Percentiles rank a stretch among this genome's conserved stretches.
These are phyloP conservation scores for Termitomyces sp. DNA, from an alignment of 768 basidiomycete species.

Conservation along the genomic window DNA sequence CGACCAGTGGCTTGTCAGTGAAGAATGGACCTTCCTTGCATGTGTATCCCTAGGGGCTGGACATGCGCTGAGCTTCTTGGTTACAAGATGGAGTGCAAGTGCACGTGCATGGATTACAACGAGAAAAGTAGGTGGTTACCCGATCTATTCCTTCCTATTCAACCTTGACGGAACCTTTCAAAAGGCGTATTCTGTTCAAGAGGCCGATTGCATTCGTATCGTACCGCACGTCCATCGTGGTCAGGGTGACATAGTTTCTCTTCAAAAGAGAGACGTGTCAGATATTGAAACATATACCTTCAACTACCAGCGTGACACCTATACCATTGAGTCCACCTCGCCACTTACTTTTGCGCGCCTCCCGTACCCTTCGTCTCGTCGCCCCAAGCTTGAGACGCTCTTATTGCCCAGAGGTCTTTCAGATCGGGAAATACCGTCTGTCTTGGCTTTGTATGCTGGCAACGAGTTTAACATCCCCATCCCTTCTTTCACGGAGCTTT, in stretches of 20 bases:
- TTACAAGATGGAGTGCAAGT: conserved; percentile 83
- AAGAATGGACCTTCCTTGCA: conserved; percentile 97
- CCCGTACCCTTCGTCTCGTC: conserved; percentile 79
- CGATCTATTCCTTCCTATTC: background rate
- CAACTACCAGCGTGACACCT: conserved; percentile 93
- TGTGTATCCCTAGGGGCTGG: conserved; percentile 79
- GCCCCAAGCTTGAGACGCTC: conserved; percentile 67
- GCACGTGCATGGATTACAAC: conserved; percentile 82
- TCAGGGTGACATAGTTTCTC: conserved; percentile 80
- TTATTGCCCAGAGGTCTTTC: conserved; percentile 53
- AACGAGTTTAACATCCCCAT: conserved; percentile 98
- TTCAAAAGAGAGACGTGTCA: conserved; percentile 55
- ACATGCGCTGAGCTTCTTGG: conserved; percentile 89
- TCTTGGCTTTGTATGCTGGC: conserved; percentile 73
- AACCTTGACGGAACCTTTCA: conserved; percentile 12
- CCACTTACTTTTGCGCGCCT: conserved; percentile 70
- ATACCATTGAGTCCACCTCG: conserved; percentile 55
- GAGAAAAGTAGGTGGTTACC: conserved; percentile 42
- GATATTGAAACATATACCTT: conserved; percentile 74
- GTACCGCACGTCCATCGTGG: conserved; percentile 80
- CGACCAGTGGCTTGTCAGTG: conserved; percentile 85
- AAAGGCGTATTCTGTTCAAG: conserved; percentile 57
- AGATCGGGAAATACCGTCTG: conserved; percentile 38
- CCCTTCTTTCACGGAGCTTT: conserved; percentile 88
- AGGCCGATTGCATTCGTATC: conserved; percentile 79